phyloP scores from a whole-genome alignment of 164 flowering plant species.

The Annona squamosa region DNA sequence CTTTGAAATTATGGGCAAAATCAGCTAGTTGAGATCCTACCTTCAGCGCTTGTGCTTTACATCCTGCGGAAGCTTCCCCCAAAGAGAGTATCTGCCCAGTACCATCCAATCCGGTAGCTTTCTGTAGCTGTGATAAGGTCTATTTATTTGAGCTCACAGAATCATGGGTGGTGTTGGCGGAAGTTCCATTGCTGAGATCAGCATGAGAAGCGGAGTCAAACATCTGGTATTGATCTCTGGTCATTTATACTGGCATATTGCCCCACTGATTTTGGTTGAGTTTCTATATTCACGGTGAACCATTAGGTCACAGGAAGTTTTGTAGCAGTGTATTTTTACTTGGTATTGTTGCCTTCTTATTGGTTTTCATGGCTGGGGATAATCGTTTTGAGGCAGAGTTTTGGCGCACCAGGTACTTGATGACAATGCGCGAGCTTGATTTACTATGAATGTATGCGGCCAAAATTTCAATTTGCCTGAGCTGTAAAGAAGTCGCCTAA shows the following conservation, averaged over 20 bases:
- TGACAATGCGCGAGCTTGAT: background rate
- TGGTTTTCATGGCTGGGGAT: background rate
- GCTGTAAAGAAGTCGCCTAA: background rate
- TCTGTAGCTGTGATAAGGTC: background rate
- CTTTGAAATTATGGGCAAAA: slow-evolving; percentile 3
- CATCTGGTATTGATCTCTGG: background rate
- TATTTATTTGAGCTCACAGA: background rate
- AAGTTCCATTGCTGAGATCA: background rate
- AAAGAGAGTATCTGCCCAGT: slow-evolving; percentile 75
- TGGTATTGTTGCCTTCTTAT: background rate
- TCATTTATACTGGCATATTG: background rate
- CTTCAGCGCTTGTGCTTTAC: slow-evolving; percentile 88
- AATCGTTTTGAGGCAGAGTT: background rate
- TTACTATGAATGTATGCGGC: background rate
- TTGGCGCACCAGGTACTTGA: background rate
- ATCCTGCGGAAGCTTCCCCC: slow-evolving; percentile 92
- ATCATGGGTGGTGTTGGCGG: too few species aligned
- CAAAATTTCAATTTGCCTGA: background rate
- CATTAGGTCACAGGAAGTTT: background rate
- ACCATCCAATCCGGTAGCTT: slow-evolving; percentile 67
- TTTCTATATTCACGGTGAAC: background rate
- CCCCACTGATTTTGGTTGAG: background rate
- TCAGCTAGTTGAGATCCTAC: slow-evolving; percentile 83
- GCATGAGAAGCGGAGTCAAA: background rate
- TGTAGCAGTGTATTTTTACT: background rate